These are phyloP conservation scores for Endoconidiophora polonica DNA, from an alignment of 2,329 filamentous ascomycete genomes.

Conservation along the genomic window DNA sequence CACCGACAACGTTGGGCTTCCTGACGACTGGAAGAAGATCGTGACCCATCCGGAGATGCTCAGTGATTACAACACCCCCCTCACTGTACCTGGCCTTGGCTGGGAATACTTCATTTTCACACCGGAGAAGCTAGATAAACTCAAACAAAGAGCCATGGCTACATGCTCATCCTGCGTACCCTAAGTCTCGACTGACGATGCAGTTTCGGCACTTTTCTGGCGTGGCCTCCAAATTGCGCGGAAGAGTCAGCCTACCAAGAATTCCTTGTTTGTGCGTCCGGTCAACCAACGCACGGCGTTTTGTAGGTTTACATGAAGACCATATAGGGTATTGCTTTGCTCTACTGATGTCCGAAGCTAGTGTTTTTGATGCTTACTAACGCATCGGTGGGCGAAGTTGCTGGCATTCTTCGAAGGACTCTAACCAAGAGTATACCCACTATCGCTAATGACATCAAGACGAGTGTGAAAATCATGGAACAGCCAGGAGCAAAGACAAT, in stretches of 20 bases:
- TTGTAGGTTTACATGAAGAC: too few species aligned
- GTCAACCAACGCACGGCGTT: too few species aligned
- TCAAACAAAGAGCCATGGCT: too few species aligned
- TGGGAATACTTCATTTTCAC: slow-evolving; percentile 1
- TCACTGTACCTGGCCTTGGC: background rate
- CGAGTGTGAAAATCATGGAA: background rate
- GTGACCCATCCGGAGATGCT: background rate
- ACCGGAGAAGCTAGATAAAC: too few species aligned
- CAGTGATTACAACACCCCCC: background rate
- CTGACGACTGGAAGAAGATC: too few species aligned
- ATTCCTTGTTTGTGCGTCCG: too few species aligned
- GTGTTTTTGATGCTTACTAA: background rate
- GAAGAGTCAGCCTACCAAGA: background rate
- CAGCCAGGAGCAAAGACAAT: background rate
- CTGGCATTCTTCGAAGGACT: background rate
- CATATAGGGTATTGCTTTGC: too few species aligned
- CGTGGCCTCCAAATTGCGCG: background rate
- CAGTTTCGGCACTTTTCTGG: background rate
- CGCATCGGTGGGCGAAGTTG: background rate
- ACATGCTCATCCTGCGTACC: background rate
- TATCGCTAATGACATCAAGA: background rate
- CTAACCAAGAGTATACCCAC: background rate
- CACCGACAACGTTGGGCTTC: background rate
- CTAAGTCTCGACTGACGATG: slow-evolving; percentile 1
- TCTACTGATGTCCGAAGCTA: background rate